Percentiles rank a stretch among this genome's conserved stretches.
Evolutionary conservation across 768 basidiomycete species (phyloP).

Genomic region (Mrakia hoshinonis): DNA sequence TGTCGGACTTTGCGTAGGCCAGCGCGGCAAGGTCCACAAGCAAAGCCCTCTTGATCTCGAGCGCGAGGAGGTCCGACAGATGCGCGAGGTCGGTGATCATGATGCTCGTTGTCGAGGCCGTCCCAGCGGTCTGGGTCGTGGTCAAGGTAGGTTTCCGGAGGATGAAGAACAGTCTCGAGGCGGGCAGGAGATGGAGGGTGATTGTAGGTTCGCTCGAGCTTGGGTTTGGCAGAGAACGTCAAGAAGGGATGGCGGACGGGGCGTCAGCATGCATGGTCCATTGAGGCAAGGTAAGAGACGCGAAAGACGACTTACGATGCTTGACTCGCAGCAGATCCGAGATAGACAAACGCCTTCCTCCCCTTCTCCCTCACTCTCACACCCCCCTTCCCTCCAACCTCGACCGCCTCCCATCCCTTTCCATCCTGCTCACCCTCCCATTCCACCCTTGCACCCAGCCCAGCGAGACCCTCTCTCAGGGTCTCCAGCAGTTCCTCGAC

Average conservation of each 20-base stretch:
- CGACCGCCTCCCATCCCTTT: not conserved
- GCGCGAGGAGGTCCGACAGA: not conserved
- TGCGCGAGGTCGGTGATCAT: constrained; percentile 12
- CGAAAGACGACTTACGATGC: not conserved
- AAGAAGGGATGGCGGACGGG: not conserved
- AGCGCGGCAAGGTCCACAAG: not conserved
- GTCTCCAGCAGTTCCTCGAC: not conserved
- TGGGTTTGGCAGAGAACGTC: too few species aligned
- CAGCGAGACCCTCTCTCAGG: not conserved
- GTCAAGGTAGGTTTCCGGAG: not conserved
- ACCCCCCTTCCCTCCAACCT: not conserved
- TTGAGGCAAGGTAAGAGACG: too few species aligned
- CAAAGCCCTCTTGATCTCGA: not conserved
- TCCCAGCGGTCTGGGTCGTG: too few species aligned
- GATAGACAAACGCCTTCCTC: not conserved
- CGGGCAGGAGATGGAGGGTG: not conserved
- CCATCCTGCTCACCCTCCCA: not conserved
- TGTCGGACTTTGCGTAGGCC: not conserved
- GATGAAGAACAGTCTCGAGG: constrained; percentile 2
- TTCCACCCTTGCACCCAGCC: not conserved
- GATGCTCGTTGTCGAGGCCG: not conserved
- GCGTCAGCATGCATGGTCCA: too few species aligned
- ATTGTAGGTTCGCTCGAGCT: not conserved
- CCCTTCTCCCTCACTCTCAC: constrained; percentile 4
- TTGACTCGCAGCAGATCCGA: not conserved